Base-by-base conservation (phyloP, 2,329 filamentous ascomycete genomes). In the Aspergillus sp. region DNA sequence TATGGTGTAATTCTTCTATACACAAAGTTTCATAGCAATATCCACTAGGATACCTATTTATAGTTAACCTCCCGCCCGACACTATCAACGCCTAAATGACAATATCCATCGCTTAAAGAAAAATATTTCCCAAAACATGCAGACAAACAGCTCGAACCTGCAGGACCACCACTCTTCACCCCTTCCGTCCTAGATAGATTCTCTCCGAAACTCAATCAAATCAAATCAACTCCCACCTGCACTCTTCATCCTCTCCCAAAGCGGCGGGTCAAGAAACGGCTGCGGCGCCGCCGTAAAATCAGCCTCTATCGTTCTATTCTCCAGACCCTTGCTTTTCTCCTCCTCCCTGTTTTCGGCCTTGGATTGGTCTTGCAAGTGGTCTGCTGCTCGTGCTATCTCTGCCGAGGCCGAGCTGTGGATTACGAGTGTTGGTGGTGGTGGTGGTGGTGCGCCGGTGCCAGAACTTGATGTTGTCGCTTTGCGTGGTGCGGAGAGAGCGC, bases 261-360 rank as follows among this genome's bases (percentile, higher is more conserved):
- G 48, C 5, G 60, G 64, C 7, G 73, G 71, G 57, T 77, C 73
- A 8, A 77, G 64, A 53, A 78, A 77, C 20, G 73, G 75, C 59
- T 76, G 73, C 34, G 72, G 65, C 18, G 67, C 57, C 7, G 57
- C 55, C 22, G 69, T 70, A 15, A 74, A 72, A 47, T 75, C 47
- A 38, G 44, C 51, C 45, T 58, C 56, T 2, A 50, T 36, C 22
- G 39, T 44, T 36, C 13, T 42, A 4, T 45, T 18, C 24, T 26
- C 4, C 26, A 11, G 26, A 11, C 26, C 26, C 26, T 30, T 11
- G n/a, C 20, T 53, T 34, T 20, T 32, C 24, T 43, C 17, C 7
- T 38, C 17, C 7, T 38, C 18, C 15, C 9, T 15, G 20, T 20
- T 48, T 13, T 22, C 7, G 7, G 15, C 7, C 13, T 22, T 11